Base-by-base conservation (phyloP, 1,284 basidiomycete species). In the Tilletia indica region DNA sequence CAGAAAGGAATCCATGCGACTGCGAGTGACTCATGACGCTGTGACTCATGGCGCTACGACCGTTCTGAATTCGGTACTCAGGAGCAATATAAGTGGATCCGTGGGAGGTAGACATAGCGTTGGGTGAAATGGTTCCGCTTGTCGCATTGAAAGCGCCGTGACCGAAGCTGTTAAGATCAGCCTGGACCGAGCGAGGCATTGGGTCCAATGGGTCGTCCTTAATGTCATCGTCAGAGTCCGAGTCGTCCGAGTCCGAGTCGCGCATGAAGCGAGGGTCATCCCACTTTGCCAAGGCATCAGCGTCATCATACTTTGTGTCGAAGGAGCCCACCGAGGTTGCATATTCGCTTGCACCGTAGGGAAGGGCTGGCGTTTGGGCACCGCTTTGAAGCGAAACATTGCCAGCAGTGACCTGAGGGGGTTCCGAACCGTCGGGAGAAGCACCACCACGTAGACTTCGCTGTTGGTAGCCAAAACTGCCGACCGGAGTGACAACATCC, bases 181-280 rank as follows among this genome's bases (percentile, higher is more conserved):
- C 12, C 36, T 34, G 61, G 4, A 39, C 14, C 12, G 34, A 38
- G 12, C 61, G 61, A 3, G 38, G 31, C 8, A n/a, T 54, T 6
- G 51, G 51, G n/a, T 42, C 14, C 12, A 64, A 36, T 39, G 61
- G 61, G 34, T 64, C 61, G n/a, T 64, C 66, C 66, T 68, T 68
- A 21, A 48, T 34, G 45, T 68, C 66, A 19, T 67, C 66, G 21
- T 68, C 66, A 48, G 11, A 9, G 39, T 45, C 39, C 9, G 39
- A 47, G 31, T 14, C 42, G 12, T 68, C 66, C 21, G 42, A 48
- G 48, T 68, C 66, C 45, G 48, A 48, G 31, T 68, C 66, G 21
- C 61, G 61, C 61, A 64, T 64, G 61, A 64, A 64, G 34, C 48
- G 45, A 47, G 66, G 66, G 42, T 68, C 48, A 45, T 68, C 66